Base-by-base conservation (phyloP, 2,329 filamentous ascomycete genomes). In the Aspergillus pseudotamarii region DNA sequence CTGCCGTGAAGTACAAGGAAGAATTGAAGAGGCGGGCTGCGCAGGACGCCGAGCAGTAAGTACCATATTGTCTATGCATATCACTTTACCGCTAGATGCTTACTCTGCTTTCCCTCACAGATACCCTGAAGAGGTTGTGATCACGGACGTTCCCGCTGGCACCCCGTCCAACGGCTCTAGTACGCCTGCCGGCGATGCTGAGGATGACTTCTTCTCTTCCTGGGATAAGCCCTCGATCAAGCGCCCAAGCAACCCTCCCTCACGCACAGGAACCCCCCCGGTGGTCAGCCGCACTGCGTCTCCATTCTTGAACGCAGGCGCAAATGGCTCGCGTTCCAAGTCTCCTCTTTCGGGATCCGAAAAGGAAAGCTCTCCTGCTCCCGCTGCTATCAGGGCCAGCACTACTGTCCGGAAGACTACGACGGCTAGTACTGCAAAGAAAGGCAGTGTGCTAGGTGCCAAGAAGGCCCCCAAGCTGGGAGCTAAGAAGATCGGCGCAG, bases 151-250 rank as follows among this genome's bases (percentile, higher is more conserved):
- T 36, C 80, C 81, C 61, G 84, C 85, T 66, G 86, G 88, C 58
- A 82, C 81, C 28, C 82, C 85, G 56, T 82, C 81, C 59, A 89
- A 92, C 64, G 89, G 87, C 68, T 84, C 88, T 43, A 88, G 85
- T 68, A 96, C 93, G 12, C 92, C 94, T n/a, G 86, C 91, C 53
- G 91, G 89, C 69, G 93, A 97, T 69, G 85, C 87, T 26, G 89
- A 90, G 23, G 94, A 97, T 74, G 95, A 98, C 77, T 99, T 99
- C 84, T 99, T 99, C 81, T 97, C 94, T 11, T 97, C 93, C 0
- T 99, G 94, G 95, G 95, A 98, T 75, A 97, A 98, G 82, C 95
- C 95, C 26, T 88, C 93, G 5, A 96, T 99, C 81, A 99, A 98
- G 85, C 89, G 93, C 71, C 94, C 94, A 41, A 97, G 93, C 68